Evolutionary conservation across 164 flowering plant genomes (phyloP).

Genomic region (Vitis riparia): DNA sequence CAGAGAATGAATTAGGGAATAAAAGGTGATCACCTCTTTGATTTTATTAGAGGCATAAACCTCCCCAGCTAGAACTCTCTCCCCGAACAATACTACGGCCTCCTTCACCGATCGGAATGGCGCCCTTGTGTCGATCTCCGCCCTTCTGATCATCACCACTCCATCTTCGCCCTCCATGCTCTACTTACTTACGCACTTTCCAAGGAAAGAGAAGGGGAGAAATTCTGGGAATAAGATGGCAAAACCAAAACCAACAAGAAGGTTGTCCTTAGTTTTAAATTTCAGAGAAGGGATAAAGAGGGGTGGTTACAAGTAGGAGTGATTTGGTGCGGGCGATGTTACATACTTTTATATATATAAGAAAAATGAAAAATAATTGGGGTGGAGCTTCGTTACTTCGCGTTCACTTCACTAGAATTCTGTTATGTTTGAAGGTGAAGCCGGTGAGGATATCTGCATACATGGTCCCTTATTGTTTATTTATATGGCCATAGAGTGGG

Average conservation of each 20-base stretch:
- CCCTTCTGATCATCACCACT: constrained; percentile 21
- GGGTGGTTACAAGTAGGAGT: background rate
- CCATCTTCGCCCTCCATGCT: constrained; percentile 17
- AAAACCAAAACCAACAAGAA: background rate
- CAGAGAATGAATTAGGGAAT: too few relatives aligned
- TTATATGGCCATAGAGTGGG: constrained; percentile 13
- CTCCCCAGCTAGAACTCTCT: constrained; percentile 48
- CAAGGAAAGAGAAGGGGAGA: background rate
- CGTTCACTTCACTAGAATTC: constrained; percentile 87
- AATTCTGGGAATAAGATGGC: background rate
- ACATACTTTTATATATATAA: too few relatives aligned
- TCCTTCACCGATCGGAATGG: constrained; percentile 63
- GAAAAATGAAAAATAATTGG: background rate
- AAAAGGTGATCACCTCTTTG: constrained; percentile 19
- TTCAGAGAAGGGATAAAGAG: constrained; percentile 5
- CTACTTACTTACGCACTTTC: too few relatives aligned
- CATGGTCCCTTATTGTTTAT: constrained; percentile 8
- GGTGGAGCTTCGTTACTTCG: constrained; percentile 71
- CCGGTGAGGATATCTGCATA: constrained; percentile 9
- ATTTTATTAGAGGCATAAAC: constrained; percentile 35
- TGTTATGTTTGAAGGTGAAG: constrained; percentile 36
- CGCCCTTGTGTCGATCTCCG: constrained; percentile 56
- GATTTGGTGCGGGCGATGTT: background rate
- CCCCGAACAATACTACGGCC: constrained; percentile 57
- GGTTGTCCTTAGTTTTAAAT: too few relatives aligned